A percentile compares a stretch with the other conserved stretches of the same genome.
Conservation (phyloP, 2,329 filamentous ascomycete genomes). For the Neonectria sp. region DNA sequence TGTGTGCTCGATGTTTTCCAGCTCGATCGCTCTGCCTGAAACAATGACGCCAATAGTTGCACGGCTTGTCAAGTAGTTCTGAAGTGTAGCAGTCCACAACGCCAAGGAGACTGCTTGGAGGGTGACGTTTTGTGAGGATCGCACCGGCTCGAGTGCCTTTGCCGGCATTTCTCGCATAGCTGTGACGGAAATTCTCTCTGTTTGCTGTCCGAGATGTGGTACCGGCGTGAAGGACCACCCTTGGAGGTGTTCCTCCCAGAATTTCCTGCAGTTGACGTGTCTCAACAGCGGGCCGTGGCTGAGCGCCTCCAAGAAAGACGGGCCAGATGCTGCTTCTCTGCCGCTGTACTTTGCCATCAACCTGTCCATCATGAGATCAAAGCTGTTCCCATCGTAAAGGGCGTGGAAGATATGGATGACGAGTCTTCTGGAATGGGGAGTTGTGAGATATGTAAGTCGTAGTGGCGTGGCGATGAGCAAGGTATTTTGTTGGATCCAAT, state of each 20-base stretch:
- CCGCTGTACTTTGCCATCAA: constrained; percentile 56
- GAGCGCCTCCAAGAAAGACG: constrained; percentile 77
- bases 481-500: constrained; percentile 70
- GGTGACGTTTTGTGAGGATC: constrained; percentile 77
- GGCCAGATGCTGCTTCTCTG: constrained; percentile 52
- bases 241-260: constrained; percentile 77
- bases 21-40: constrained; percentile 82
- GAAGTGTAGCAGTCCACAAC: constrained; percentile 77
- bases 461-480: constrained; percentile 35
- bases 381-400: constrained; percentile 87
- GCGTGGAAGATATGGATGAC: constrained; percentile 85
- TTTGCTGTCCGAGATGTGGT: constrained; percentile 21
- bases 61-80: constrained; percentile 61
- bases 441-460: constrained; percentile 56
- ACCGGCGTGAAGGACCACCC: constrained; percentile 44
- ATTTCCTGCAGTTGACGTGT: constrained; percentile 61
- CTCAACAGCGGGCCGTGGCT: constrained; percentile 76
- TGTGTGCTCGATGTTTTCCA: constrained; percentile 75
- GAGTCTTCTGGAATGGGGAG: constrained; percentile 63
- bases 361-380: constrained; percentile 75
- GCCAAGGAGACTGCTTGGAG: constrained; percentile 86
- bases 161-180: constrained; percentile 53
- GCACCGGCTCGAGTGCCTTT: constrained; percentile 63
- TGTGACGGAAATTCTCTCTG: constrained; percentile 16
- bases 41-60: constrained; percentile 81